Conservation (phyloP, 192 early-diverging fungal species). For the Coemansia sp. region DNA sequence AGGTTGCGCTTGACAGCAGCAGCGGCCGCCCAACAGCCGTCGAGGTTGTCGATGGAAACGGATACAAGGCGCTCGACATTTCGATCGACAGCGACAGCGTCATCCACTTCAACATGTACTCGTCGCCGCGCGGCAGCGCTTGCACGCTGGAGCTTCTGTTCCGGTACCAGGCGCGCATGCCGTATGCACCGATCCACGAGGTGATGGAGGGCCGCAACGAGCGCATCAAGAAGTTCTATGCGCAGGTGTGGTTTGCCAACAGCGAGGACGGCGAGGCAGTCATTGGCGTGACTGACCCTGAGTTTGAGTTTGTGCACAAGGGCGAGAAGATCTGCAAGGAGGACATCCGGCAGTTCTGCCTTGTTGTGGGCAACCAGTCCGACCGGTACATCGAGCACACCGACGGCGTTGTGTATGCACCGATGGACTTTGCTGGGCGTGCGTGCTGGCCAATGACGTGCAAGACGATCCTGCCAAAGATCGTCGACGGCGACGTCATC, state of each 20-base stretch:
- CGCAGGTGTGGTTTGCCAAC: conserved; percentile 57
- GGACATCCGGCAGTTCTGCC: conserved; percentile 82
- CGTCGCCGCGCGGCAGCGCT: conserved; percentile 50
- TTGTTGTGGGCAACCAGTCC: conserved; percentile 65
- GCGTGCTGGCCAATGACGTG: conserved; percentile 83
- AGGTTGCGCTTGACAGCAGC: conserved; percentile 50
- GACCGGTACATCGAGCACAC: conserved; percentile 83
- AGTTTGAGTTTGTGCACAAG: conserved; percentile 67
- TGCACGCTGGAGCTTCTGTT: conserved; percentile 82
- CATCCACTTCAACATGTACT: conserved; percentile 64
- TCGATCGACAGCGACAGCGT: conserved; percentile 46
- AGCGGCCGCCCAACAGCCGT: conserved; percentile 47
- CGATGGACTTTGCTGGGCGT: conserved; percentile 60
- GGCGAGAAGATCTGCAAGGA: conserved; percentile 80
- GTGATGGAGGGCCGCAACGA: conserved; percentile 59
- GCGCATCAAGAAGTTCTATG: conserved; percentile 72
- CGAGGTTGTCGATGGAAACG: conserved; percentile 61
- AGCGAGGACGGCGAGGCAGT: conserved; percentile 54
- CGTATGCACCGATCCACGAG: conserved; percentile 80
- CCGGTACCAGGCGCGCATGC: conserved; percentile 74
- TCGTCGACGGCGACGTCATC: conserved; percentile 92
- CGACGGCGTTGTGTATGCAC: conserved; percentile 88
- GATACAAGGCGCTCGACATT: conserved; percentile 58
- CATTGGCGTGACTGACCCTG: conserved; percentile 63
- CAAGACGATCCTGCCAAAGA: conserved; percentile 88